Evolutionary conservation across 306 rosid genomes (phyloP).

Genomic region (Vigna unguiculata): DNA sequence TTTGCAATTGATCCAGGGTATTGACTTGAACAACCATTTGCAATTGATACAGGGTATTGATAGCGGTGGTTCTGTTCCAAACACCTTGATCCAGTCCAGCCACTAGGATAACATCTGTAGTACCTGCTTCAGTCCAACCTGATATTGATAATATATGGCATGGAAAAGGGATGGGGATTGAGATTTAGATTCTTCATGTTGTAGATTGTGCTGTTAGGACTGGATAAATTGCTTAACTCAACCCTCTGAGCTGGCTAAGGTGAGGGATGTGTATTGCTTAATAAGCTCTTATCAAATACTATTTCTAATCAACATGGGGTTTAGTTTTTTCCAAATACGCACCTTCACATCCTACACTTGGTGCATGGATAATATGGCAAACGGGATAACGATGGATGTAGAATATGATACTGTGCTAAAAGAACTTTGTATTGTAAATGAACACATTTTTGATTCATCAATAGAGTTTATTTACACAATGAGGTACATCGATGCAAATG

Average conservation of each 20-base stretch:
- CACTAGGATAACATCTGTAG: constrained; percentile 51
- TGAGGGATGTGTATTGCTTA: background rate
- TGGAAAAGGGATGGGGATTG: constrained; percentile 70
- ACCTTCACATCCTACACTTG: background rate
- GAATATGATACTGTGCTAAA: background rate
- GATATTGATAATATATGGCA: constrained; percentile 74
- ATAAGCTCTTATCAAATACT: background rate
- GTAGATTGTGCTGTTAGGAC: constrained; percentile 82
- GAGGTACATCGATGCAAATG: background rate
- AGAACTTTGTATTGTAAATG: background rate
- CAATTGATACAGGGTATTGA: constrained; percentile 52
- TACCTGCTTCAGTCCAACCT: constrained; percentile 51
- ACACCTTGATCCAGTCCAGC: constrained; percentile 59
- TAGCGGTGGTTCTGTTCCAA: constrained; percentile 54
- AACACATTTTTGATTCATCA: background rate
- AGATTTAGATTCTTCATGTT: constrained; percentile 70
- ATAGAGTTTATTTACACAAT: background rate
- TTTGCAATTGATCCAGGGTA: too few species aligned
- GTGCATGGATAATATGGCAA: background rate
- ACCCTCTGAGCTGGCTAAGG: background rate
- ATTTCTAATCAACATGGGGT: background rate
- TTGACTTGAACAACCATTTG: too few species aligned
- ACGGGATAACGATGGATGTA: background rate
- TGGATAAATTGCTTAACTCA: constrained; percentile 38
- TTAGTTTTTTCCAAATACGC: background rate